Percentiles rank a stretch among this genome's conserved stretches.
These are phyloP conservation scores for Linaria vulgaris DNA, from an alignment of 257 asterid genomes.

Conservation along the genomic window DNA sequence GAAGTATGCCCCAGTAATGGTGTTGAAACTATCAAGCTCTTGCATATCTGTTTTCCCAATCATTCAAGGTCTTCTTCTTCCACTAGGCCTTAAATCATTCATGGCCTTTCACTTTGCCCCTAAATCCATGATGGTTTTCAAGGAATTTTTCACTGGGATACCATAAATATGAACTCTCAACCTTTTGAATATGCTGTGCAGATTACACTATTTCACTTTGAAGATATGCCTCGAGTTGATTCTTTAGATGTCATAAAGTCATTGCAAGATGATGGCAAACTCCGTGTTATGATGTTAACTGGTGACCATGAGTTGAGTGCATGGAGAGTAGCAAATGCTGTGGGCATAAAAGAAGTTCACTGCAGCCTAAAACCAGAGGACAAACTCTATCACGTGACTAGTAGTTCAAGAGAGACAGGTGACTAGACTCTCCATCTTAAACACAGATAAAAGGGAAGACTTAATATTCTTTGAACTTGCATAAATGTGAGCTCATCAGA, in stretches of 20 bases:
- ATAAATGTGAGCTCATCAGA: neutral
- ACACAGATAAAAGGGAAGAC: too few relatives aligned
- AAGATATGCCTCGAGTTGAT: conserved; percentile 80
- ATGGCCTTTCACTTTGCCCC: too few relatives aligned
- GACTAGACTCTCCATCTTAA: neutral
- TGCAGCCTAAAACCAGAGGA: conserved; percentile 94
- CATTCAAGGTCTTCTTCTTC: too few relatives aligned
- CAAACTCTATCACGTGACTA: conserved; percentile 84
- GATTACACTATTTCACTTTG: conserved; percentile 96
- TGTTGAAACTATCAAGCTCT: too few relatives aligned
- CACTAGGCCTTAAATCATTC: too few relatives aligned
- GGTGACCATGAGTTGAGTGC: conserved; percentile 98
- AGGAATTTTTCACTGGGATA: neutral
- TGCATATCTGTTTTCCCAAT: too few relatives aligned
- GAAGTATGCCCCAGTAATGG: too few relatives aligned
- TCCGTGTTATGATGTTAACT: conserved; percentile 90
- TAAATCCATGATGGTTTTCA: neutral
- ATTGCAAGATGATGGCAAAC: conserved; percentile 71
- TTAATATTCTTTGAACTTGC: neutral
- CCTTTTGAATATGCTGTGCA: conserved; percentile 29
- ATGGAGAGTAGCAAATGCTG: conserved; percentile 87
- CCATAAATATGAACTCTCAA: neutral
- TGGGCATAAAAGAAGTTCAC: conserved; percentile 85
- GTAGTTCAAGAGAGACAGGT: conserved; percentile 87
- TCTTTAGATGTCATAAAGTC: conserved; percentile 68